phyloP scores from a whole-genome alignment of 2,329 filamentous ascomycete genomes.

The Calonectria fujianensis region DNA sequence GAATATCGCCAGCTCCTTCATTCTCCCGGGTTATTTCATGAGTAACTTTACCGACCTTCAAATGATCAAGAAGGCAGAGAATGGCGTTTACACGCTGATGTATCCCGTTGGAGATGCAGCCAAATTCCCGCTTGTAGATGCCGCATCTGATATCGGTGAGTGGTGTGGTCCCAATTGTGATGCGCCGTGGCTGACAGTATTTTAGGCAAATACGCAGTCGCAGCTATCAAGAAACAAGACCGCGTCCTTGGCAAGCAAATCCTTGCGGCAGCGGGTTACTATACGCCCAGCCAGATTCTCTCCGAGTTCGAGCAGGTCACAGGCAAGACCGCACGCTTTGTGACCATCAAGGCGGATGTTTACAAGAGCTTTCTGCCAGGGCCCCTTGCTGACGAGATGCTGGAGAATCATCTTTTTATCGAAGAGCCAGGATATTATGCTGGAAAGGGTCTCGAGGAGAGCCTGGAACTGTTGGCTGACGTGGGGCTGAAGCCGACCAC shows the following conservation, averaged over 20 bases:
- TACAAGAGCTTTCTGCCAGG: constrained; percentile 13
- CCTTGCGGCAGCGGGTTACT: constrained; percentile 6
- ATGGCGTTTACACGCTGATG: not conserved
- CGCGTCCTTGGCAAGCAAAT: not conserved
- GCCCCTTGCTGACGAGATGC: not conserved
- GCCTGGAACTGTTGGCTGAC: not conserved
- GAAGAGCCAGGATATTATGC: constrained; percentile 2
- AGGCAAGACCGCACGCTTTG: not conserved
- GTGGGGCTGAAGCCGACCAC: not conserved
- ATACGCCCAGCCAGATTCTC: constrained; percentile 2
- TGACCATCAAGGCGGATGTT: not conserved
- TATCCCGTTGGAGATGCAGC: not conserved
- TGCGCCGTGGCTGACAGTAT: not conserved
- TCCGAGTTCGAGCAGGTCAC: not conserved
- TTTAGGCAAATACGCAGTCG: not conserved
- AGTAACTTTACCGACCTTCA: constrained; percentile 5
- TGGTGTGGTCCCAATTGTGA: too few relatives aligned
- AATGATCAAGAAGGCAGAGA: constrained; percentile 19
- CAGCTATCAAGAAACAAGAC: not conserved
- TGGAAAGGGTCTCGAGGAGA: not conserved
- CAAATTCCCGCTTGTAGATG: not conserved
- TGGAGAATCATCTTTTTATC: constrained; percentile 9
- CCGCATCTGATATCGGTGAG: not conserved
- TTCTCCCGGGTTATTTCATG: constrained; percentile 7
- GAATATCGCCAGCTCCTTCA: constrained; percentile 1